phyloP scores from a whole-genome alignment of 169 alveolate species.

The Cryptosporidium ryanae region DNA sequence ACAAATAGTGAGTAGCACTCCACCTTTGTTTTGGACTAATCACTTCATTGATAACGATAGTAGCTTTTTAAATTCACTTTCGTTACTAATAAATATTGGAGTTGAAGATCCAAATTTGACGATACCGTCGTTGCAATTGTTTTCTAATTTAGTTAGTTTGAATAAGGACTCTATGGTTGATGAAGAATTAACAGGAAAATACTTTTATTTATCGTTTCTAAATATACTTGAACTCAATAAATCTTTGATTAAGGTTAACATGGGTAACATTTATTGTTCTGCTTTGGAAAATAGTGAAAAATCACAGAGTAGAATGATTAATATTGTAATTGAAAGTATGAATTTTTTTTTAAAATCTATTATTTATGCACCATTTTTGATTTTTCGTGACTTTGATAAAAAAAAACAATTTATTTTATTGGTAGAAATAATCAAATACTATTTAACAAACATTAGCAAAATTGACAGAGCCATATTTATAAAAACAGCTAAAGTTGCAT shows the following conservation, averaged over 20 bases:
- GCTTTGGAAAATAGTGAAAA: neutral
- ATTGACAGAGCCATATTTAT: neutral
- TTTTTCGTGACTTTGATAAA: neutral
- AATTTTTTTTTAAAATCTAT: neutral
- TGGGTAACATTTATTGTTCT: neutral
- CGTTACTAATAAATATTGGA: slow-evolving; percentile 1
- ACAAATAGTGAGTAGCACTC: slow-evolving; percentile 32
- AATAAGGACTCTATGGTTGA: slow-evolving; percentile 14
- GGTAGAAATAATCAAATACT: too few relatives aligned
- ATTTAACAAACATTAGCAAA: neutral
- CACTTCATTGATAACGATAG: slow-evolving; percentile 1
- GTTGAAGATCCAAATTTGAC: slow-evolving; percentile 12
- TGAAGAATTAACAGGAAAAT: neutral
- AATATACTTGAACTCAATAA: neutral
- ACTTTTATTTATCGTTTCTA: neutral
- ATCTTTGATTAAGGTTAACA: neutral
- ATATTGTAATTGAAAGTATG: neutral
- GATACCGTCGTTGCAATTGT: slow-evolving; percentile 51
- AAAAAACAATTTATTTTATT: neutral
- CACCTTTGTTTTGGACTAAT: slow-evolving; percentile 37
- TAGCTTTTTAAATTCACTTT: slow-evolving; percentile 15
- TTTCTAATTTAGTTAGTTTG: slow-evolving; percentile 26
- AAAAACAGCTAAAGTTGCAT: neutral
- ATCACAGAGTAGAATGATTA: neutral
- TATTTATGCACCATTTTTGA: neutral